A percentile compares a stretch with the other conserved stretches of the same genome.
These are phyloP conservation scores for Tetrahymena elliotti DNA, from an alignment of 73 alveolate genomes.

Conservation along the genomic window DNA sequence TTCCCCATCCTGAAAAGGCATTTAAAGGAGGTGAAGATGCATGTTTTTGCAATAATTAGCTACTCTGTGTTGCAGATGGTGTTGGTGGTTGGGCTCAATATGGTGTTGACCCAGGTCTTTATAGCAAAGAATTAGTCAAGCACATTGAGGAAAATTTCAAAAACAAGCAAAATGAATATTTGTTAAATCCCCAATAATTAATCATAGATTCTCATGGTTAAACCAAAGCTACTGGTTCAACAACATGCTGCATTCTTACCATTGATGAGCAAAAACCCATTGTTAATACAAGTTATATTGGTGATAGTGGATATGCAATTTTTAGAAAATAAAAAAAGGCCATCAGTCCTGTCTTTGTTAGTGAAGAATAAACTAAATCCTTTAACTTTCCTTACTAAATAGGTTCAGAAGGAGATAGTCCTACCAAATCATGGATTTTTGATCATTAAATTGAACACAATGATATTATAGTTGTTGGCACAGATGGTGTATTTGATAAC, in stretches of 20 bases:
- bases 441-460: slow-evolving; percentile 48
- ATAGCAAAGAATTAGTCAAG: slow-evolving; percentile 44
- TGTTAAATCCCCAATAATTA: neutral
- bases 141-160: neutral
- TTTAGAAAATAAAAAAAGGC: slow-evolving; percentile 5
- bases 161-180: neutral
- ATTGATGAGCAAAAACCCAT: neutral
- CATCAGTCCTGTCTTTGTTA: neutral
- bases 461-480: slow-evolving; percentile 58
- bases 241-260: neutral
- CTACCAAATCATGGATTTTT: slow-evolving; percentile 10
- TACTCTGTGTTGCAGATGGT: slow-evolving; percentile 78
- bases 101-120: slow-evolving; percentile 80
- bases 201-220: neutral
- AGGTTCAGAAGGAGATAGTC: slow-evolving; percentile 31
- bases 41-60: slow-evolving; percentile 17
- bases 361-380: slow-evolving; percentile 18
- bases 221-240: neutral
- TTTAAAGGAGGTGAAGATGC: slow-evolving; percentile 82
- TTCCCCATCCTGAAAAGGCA: slow-evolving; percentile 65
- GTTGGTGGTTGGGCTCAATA: slow-evolving; percentile 74
- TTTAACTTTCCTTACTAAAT: slow-evolving; percentile 34
- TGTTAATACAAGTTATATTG: neutral
- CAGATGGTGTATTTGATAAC: slow-evolving; percentile 78
- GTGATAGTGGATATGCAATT: slow-evolving; percentile 35